Percentiles rank a stretch among this genome's conserved stretches.
Conservation (phyloP, 257 asterid species). For the Scutellaria galericulata region DNA sequence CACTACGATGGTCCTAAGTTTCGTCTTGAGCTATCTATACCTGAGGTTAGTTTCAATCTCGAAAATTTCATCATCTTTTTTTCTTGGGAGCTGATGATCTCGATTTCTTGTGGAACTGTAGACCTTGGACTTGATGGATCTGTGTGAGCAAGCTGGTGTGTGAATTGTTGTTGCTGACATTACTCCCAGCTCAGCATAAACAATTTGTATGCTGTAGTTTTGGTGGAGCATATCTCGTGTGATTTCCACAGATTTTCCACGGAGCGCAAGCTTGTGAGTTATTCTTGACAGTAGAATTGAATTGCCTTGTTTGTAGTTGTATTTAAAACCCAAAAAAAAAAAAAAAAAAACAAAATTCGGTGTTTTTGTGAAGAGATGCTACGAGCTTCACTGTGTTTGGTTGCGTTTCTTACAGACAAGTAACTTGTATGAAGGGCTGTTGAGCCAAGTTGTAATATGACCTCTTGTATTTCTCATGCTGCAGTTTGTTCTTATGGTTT, state of each 20-base stretch:
- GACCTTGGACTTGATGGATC: constrained; percentile 91
- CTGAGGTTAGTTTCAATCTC: constrained; percentile 66
- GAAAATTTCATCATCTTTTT: neutral
- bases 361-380: constrained; percentile 25
- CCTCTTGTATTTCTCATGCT: neutral
- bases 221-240: constrained; percentile 43
- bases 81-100: constrained; percentile 18
- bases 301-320: constrained; percentile 41
- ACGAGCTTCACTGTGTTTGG: constrained; percentile 5
- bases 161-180: constrained; percentile 36
- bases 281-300: constrained; percentile 38
- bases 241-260: constrained; percentile 49
- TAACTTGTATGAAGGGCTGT: constrained; percentile 19
- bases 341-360: constrained; percentile 8
- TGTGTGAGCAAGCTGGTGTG: constrained; percentile 85
- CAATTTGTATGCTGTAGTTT: constrained; percentile 47
- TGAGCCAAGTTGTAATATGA: constrained; percentile 1
- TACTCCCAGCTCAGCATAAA: constrained; percentile 40
- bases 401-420: constrained; percentile 7
- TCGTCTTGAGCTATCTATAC: constrained; percentile 93
- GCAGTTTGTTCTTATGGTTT: neutral
- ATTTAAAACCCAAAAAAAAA: constrained; percentile 29
- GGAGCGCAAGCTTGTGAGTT: constrained; percentile 67
- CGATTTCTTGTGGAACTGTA: constrained; percentile 40
- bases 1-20: constrained; percentile 99